phyloP scores from a whole-genome alignment of 2,329 filamentous ascomycete species.

The Gnomoniopsis sp. region DNA sequence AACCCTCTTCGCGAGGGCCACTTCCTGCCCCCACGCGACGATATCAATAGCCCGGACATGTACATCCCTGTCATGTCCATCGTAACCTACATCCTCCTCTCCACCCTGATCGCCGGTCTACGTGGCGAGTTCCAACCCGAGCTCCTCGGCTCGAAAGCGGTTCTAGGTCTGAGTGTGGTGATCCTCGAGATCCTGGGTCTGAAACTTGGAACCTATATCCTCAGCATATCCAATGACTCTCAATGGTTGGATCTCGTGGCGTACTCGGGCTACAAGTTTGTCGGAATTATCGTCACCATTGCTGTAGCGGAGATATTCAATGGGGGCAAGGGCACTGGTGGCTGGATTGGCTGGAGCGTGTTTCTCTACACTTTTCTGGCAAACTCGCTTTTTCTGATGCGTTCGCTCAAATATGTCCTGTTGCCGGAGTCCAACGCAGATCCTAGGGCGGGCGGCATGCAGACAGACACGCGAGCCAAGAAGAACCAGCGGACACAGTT shows the following conservation, averaged over 20 bases:
- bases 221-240: constrained; percentile 90
- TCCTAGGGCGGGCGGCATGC: constrained; percentile 57
- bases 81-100: constrained; percentile 94
- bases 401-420: constrained; percentile 92
- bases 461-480: constrained; percentile 76
- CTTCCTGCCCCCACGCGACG: constrained; percentile 90
- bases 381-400: constrained; percentile 92
- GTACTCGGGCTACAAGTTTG: constrained; percentile 98
- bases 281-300: constrained; percentile 90
- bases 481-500: constrained; percentile 87
- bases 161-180: constrained; percentile 78
- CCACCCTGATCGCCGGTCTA: constrained; percentile 83
- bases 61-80: constrained; percentile 99
- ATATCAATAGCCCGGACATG: constrained; percentile 98
- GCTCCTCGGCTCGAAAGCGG: constrained; percentile 84
- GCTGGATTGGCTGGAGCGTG: constrained; percentile 83
- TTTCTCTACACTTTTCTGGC: constrained; percentile 91
- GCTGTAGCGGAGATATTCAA: constrained; percentile 74
- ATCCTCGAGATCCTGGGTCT: constrained; percentile 84
- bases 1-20: constrained; percentile 67
- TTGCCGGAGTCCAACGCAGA: constrained; percentile 76
- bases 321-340: constrained; percentile 75
- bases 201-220: constrained; percentile 88
- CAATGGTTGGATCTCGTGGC: constrained; percentile 92
- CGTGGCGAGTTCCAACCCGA: constrained; percentile 92